Percentiles rank a stretch among this genome's conserved stretches.
phyloP scores from a whole-genome alignment of 1,284 basidiomycete species.

The Cutaneotrichosporon sp. region DNA sequence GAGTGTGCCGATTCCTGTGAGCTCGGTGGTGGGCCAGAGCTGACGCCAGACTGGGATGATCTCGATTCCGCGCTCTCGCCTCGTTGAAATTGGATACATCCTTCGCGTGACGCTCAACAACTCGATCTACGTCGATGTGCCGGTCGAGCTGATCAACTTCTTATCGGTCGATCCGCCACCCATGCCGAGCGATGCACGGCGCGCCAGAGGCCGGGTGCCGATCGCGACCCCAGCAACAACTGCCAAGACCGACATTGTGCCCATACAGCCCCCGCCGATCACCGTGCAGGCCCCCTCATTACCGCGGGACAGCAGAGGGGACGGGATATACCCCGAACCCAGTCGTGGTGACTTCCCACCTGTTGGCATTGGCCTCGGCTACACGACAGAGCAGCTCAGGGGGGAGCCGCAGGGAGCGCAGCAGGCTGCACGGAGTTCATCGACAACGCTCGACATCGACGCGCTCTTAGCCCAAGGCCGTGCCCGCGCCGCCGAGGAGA shows the following conservation, averaged over 20 bases:
- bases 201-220: not conserved
- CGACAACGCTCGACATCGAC: slow-evolving; percentile 42
- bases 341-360: not conserved
- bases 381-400: slow-evolving; percentile 5
- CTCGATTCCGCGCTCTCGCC: slow-evolving; percentile 65
- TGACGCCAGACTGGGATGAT: slow-evolving; percentile 61
- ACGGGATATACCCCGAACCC: too few relatives aligned
- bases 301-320: not conserved
- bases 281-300: not conserved
- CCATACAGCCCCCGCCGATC: not conserved
- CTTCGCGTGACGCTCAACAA: slow-evolving; percentile 68
- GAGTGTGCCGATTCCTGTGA: slow-evolving; percentile 66
- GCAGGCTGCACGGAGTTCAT: slow-evolving; percentile 19
- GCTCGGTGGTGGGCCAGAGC: slow-evolving; percentile 30
- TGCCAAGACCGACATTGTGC: not conserved
- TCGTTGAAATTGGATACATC: slow-evolving; percentile 74
- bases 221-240: not conserved
- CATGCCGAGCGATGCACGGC: slow-evolving; percentile 33
- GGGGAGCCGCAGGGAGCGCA: slow-evolving; percentile 12
- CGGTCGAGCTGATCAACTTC: slow-evolving; percentile 47
- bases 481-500: slow-evolving; percentile 15
- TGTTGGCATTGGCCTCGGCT: not conserved
- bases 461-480: slow-evolving; percentile 20
- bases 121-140: slow-evolving; percentile 53
- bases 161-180: slow-evolving; percentile 47